Conservation (phyloP, 2,329 filamentous ascomycete genomes). For the Celoporthe dispersa region DNA sequence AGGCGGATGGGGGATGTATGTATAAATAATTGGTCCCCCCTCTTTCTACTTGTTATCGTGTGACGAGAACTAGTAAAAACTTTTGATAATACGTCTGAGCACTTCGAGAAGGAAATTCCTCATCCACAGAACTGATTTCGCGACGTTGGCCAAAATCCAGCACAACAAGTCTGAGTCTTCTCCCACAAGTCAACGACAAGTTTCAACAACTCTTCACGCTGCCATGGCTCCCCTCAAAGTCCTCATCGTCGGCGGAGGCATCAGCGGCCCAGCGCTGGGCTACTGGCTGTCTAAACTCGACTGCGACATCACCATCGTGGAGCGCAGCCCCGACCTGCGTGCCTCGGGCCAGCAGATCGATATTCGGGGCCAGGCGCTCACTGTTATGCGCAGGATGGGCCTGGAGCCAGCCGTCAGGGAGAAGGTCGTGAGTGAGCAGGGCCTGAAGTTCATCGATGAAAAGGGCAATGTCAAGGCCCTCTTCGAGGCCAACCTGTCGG, state of each 20-base stretch:
- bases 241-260: slow-evolving; percentile 53
- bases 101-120: neutral
- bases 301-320: slow-evolving; percentile 48
- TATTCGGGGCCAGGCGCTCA: slow-evolving; percentile 45
- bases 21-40: neutral
- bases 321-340: slow-evolving; percentile 44
- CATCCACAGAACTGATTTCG: neutral
- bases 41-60: neutral
- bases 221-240: slow-evolving; percentile 44
- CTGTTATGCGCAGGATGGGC: slow-evolving; percentile 30
- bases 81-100: neutral
- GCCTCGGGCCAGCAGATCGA: slow-evolving; percentile 51
- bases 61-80: neutral
- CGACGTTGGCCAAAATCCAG: neutral
- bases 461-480: slow-evolving; percentile 44
- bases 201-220: neutral
- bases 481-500: slow-evolving; percentile 46
- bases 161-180: neutral
- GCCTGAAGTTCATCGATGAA: slow-evolving; percentile 50
- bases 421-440: slow-evolving; percentile 50
- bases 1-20: neutral
- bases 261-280: slow-evolving; percentile 49
- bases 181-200: neutral
- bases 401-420: slow-evolving; percentile 43
- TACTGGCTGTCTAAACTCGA: slow-evolving; percentile 45